Evolutionary conservation across 1,284 basidiomycete species (phyloP), one percentile per base, ranked within the genome.

Genomic region (Vanrija sp.): DNA sequence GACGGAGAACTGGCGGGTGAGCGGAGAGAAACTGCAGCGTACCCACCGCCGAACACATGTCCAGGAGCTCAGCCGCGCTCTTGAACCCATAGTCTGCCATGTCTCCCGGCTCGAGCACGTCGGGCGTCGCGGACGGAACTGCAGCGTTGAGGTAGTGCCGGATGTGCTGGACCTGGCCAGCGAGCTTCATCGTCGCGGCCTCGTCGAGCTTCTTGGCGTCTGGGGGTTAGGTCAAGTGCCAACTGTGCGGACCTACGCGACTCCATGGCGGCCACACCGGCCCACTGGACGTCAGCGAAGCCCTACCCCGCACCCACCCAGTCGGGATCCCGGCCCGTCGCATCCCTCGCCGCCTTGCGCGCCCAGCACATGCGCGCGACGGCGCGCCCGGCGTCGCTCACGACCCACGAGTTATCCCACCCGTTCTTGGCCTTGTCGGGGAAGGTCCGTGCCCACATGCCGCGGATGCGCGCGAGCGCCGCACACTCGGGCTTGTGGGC

Each of bases 401-500:
- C 88, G 27, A 86, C 66, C 63, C 64, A 70, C 6, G 78, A 67
- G 37, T 41, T 60, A 24, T 57, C 58, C 6, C 50, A 48, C n/a
- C 59, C 45, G 16, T 47, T 59, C 31, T 47, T 53, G 18, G 56
- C 48, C 35, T 58, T 35, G 23, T 58, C 51, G 19, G 48, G 47
- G 38, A 59, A 51, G 22, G 44, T 57, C 44, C 45, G 25, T 42
- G 51, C 42, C 48, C 56, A 64, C 63, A 64, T 55, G 16, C 43
- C 48, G 36, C 60, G 57, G 23, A 63, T 43, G 31, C 76, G 73
- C 54, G 79, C 79, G 14, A 92, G 75, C 0, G 88, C 85, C 6
- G 60, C 60, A 65, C 91, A 95, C 78, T 95, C 91, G 6, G 72
- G 69, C 71, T 86, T 88, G 70, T 95, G 91, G 1, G 80, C 45